Evolutionary conservation across 2,329 filamentous ascomycete genomes (phyloP).

Genomic region (Phyllosticta citribraziliensis): DNA sequence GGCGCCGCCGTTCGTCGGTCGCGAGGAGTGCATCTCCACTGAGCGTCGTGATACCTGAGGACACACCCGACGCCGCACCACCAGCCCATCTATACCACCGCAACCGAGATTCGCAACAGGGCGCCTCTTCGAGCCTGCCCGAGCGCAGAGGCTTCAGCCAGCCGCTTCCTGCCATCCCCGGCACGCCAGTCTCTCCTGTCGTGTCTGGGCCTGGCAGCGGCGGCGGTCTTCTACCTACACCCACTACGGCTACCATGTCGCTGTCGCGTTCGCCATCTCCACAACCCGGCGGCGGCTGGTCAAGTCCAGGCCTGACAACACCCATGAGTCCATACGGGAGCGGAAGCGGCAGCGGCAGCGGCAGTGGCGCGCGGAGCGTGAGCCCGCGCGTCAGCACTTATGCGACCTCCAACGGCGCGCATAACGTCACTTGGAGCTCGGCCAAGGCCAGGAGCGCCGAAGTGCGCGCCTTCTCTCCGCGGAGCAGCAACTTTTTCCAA

Average conservation of each 20-base stretch:
- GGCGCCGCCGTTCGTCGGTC: constrained; percentile 31
- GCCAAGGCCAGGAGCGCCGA: constrained; percentile 68
- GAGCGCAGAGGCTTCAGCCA: constrained; percentile 23
- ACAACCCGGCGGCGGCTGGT: constrained; percentile 75
- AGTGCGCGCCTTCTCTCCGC: constrained; percentile 65
- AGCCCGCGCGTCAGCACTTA: constrained; percentile 48
- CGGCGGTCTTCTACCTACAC: constrained; percentile 8
- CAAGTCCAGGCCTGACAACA: constrained; percentile 68
- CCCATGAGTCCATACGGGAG: constrained; percentile 44
- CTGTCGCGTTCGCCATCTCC: constrained; percentile 83
- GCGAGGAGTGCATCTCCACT: constrained; percentile 7
- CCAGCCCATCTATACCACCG: constrained; percentile 15
- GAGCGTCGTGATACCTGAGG: not conserved
- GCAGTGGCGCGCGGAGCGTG: constrained; percentile 23
- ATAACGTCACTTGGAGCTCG: constrained; percentile 67
- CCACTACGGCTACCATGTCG: constrained; percentile 50
- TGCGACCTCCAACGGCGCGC: constrained; percentile 40
- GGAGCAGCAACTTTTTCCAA: constrained; percentile 79
- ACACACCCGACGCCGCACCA: constrained; percentile 15
- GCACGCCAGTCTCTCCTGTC: constrained; percentile 20
- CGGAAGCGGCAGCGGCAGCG: not conserved
- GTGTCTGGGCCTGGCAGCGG: not conserved
- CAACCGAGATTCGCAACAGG: constrained; percentile 19
- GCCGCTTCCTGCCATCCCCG: constrained; percentile 27
- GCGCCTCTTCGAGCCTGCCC: constrained; percentile 22